phyloP scores from a whole-genome alignment of 768 basidiomycete species.

The Crassisporium funariophilum region DNA sequence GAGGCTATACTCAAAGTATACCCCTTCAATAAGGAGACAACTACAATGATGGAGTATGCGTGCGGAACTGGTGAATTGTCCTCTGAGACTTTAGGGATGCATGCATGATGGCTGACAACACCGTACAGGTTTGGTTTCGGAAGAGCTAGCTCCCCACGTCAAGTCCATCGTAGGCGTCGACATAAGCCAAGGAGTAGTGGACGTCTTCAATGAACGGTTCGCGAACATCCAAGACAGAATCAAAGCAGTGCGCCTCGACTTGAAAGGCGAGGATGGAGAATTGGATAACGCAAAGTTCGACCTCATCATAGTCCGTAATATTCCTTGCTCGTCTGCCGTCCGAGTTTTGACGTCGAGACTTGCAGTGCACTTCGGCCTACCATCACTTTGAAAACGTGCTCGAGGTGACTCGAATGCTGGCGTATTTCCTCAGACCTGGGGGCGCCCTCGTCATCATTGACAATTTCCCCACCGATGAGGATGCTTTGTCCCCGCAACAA shows the following conservation, averaged over 20 bases:
- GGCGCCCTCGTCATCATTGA: slow-evolving; percentile 65
- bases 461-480: slow-evolving; percentile 22
- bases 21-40: slow-evolving; percentile 50
- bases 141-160: slow-evolving; percentile 54
- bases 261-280: slow-evolving; percentile 28
- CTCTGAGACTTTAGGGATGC: background rate
- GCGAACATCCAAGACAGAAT: slow-evolving; percentile 52
- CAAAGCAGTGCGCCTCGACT: background rate
- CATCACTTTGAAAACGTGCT: slow-evolving; percentile 63
- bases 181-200: slow-evolving; percentile 66
- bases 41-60: slow-evolving; percentile 65
- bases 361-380: slow-evolving; percentile 61
- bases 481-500: background rate
- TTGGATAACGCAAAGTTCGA: slow-evolving; percentile 58
- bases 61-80: slow-evolving; percentile 58
- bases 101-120: background rate
- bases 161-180: slow-evolving; percentile 68
- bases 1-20: slow-evolving; percentile 35
- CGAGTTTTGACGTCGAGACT: background rate
- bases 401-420: slow-evolving; percentile 54
- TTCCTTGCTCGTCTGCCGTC: background rate
- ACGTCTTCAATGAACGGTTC: slow-evolving; percentile 52
- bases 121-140: slow-evolving; percentile 55
- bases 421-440: slow-evolving; percentile 59
- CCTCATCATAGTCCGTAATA: slow-evolving; percentile 54